phyloP scores from a whole-genome alignment of 768 basidiomycete genomes.

The Tylopilus rubrobrunneus region DNA sequence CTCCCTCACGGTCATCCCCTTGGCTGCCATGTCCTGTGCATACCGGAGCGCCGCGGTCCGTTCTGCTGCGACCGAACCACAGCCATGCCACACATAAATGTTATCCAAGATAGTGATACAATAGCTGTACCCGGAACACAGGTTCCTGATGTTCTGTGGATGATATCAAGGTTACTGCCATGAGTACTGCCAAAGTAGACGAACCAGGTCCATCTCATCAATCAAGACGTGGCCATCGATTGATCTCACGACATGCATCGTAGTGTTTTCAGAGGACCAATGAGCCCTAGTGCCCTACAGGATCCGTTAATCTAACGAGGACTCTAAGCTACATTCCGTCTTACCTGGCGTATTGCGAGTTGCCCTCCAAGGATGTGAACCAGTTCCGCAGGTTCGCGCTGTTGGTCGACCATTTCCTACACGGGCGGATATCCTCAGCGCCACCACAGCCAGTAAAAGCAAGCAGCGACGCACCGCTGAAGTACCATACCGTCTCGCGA shows the following conservation, averaged over 20 bases:
- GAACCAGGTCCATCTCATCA: conserved; percentile 71
- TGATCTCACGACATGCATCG: conserved; percentile 73
- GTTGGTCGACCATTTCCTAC: conserved; percentile 48
- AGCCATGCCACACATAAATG: conserved; percentile 79
- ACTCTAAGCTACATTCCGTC: conserved; percentile 2
- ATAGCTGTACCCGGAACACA: conserved; percentile 85
- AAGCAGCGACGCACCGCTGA: conserved; percentile 41
- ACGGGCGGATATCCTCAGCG: too few relatives aligned
- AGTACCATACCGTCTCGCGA: conserved; percentile 73
- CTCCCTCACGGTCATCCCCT: conserved; percentile 43
- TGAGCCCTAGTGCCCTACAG: conserved; percentile 62
- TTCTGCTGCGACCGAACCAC: conserved; percentile 59
- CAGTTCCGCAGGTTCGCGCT: conserved; percentile 60
- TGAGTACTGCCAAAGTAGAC: conserved; percentile 2
- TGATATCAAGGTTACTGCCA: conserved; percentile 1
- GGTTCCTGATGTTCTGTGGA: conserved; percentile 52
- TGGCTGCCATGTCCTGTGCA: conserved; percentile 43
- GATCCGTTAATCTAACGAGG: conserved; percentile 5
- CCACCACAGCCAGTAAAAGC: not conserved
- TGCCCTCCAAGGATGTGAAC: conserved; percentile 63
- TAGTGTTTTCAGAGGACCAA: conserved; percentile 77
- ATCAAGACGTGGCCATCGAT: conserved; percentile 49
- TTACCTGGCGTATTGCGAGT: conserved; percentile 73
- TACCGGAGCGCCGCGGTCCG: conserved; percentile 61
- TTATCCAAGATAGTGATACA: conserved; percentile 68